A percentile compares a stretch with the other conserved stretches of the same genome.
These are phyloP conservation scores for Beauveria sp. DNA, from an alignment of 2,329 filamentous ascomycete species.

Conservation along the genomic window DNA sequence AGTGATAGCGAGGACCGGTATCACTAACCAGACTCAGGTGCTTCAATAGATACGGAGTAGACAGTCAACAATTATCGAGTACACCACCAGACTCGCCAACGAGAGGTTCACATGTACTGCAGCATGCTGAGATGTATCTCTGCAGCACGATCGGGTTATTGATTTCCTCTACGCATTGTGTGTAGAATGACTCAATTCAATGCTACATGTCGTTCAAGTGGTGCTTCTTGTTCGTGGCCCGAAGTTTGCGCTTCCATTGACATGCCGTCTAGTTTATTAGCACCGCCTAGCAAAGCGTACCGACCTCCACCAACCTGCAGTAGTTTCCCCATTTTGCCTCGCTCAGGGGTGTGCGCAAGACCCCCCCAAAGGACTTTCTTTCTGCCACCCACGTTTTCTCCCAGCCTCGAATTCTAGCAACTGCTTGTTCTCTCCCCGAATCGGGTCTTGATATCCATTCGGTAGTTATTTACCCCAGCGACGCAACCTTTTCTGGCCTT, in stretches of 20 bases:
- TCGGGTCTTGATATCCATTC: neutral
- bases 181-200: neutral
- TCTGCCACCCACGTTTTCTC: conserved; percentile 2
- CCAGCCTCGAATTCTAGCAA: neutral
- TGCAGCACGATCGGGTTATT: neutral
- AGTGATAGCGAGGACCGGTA: neutral
- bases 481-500: neutral
- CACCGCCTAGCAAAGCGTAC: neutral
- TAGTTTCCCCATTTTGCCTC: conserved; percentile 5
- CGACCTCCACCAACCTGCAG: neutral
- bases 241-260: too few relatives aligned
- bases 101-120: neutral
- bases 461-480: neutral
- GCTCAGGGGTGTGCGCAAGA: conserved; percentile 11
- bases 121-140: neutral
- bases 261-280: neutral
- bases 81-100: too few relatives aligned
- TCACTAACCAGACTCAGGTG: too few relatives aligned
- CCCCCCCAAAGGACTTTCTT: neutral
- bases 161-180: neutral
- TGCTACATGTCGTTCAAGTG: neutral
- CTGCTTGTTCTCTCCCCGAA: neutral
- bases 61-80: too few relatives aligned
- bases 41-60: too few relatives aligned
- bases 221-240: neutral